Base-by-base conservation (phyloP, 2,329 filamentous ascomycete genomes). In the Aspergillus intermedius region DNA sequence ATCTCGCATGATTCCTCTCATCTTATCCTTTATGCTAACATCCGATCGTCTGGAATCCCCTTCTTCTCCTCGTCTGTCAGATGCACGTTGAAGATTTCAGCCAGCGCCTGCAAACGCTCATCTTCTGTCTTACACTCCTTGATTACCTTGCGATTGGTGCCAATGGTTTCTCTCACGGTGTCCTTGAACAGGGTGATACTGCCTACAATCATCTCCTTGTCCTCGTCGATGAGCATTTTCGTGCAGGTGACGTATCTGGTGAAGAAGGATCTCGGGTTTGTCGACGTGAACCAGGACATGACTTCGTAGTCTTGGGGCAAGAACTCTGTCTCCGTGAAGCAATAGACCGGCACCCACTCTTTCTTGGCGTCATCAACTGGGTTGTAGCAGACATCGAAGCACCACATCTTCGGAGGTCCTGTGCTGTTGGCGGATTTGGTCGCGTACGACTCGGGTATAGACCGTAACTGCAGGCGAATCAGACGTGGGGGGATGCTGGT, bases 301-400 rank as follows among this genome's bases (percentile, higher is more conserved):
- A 82, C 71, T 42, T 74, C 73, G 55, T 79, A 84, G 63, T 85
- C 82, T 21, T 66, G 61, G 5, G 73, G 74, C 19, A 77, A 60
- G 60, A 83, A 84, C 62, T 84, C 81, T 13, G 74, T 70, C 54
- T 84, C 78, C 1, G 75, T 74, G 60, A 87, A 87, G 51, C 74
- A 77, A 62, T 86, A 87, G 44, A 74, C 77, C 2, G 76, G 71
- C 34, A 74, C 70, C 78, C 82, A 88, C 2, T 50, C 44, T 23
- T 71, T 41, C 37, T 41, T 21, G 8, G 4, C 37, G 1, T 41
- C 71, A 34, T 63, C 64, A 0, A 71, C 63, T 0, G 53, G 12
- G 1, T 63, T 59, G 54, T 78, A 76, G 12, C 76, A 73, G 57
- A 79, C 78, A 62, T 83, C 74, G 57, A 82, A 83, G 48, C 83